Conservation (phyloP, 192 early-diverging fungal genomes). For the Coemansia sp. region DNA sequence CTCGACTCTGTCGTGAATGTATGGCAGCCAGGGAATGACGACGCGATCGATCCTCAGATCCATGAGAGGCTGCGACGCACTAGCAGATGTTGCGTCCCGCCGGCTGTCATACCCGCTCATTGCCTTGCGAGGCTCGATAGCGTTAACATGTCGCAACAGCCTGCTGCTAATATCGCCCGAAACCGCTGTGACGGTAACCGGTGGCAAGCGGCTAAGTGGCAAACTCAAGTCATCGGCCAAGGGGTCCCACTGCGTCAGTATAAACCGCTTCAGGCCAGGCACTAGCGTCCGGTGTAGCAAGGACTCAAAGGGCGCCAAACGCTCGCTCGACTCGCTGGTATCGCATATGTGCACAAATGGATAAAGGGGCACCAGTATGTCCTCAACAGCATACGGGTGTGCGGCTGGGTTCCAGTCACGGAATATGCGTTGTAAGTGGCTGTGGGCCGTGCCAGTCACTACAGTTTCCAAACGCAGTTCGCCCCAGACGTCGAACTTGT, state of each 20-base stretch:
- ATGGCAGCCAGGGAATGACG: conserved; percentile 52
- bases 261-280: conserved; percentile 40
- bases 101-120: conserved; percentile 16
- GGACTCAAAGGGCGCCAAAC: conserved; percentile 45
- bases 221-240: conserved; percentile 25
- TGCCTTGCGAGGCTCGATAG: conserved; percentile 23
- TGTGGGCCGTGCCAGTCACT: conserved; percentile 18
- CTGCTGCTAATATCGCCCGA: conserved; percentile 22
- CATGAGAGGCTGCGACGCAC: background rate
- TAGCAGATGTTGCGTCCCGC: background rate
- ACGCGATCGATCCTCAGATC: conserved; percentile 31
- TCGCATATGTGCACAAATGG: conserved; percentile 13
- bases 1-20: conserved; percentile 31
- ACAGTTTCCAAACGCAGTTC: conserved; percentile 45
- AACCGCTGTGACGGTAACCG: conserved; percentile 4
- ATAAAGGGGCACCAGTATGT: conserved; percentile 22
- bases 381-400: conserved; percentile 13
- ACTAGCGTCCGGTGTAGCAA: conserved; percentile 28
- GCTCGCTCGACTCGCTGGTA: background rate
- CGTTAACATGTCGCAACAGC: conserved; percentile 29
- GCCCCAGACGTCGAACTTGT: conserved; percentile 39
- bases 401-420: conserved; percentile 26
- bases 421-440: conserved; percentile 21
- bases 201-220: conserved; percentile 26
- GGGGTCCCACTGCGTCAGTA: conserved; percentile 45